phyloP scores from a whole-genome alignment of 2,329 filamentous ascomycete species.

The Epichloe elymi region DNA sequence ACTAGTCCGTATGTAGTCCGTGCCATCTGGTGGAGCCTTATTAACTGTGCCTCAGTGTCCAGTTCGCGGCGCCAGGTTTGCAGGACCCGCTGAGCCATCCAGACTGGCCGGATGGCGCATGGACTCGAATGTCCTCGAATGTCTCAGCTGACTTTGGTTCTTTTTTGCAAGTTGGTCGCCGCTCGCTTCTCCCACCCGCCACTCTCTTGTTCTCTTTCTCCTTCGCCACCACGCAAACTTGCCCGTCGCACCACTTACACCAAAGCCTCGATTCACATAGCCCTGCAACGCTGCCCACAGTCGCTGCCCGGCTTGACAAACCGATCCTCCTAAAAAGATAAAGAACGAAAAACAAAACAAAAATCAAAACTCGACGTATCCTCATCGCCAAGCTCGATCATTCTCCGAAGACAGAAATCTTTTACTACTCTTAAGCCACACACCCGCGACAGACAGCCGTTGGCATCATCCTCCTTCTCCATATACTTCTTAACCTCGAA shows the following conservation, averaged over 20 bases:
- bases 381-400: neutral
- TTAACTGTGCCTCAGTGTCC: neutral
- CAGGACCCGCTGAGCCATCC: neutral
- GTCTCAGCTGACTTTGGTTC: slow-evolving; percentile 2
- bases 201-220: neutral
- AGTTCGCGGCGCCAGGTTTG: neutral
- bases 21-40: neutral
- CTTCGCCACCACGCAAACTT: neutral
- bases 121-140: neutral
- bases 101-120: slow-evolving; percentile 1
- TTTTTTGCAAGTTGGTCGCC: neutral
- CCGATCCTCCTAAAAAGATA: neutral
- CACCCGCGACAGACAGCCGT: neutral
- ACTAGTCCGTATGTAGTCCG: too few species aligned
- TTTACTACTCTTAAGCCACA: neutral
- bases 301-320: neutral
- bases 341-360: neutral
- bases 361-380: neutral
- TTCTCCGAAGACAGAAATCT: neutral
- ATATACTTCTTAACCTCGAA: neutral
- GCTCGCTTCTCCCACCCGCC: neutral
- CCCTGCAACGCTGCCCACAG: neutral
- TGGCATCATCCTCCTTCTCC: slow-evolving; percentile 7
- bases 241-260: neutral
- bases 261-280: neutral